Evolutionary conservation across 148 eudicot species (phyloP).

Genomic region (Pouteria glomerata): DNA sequence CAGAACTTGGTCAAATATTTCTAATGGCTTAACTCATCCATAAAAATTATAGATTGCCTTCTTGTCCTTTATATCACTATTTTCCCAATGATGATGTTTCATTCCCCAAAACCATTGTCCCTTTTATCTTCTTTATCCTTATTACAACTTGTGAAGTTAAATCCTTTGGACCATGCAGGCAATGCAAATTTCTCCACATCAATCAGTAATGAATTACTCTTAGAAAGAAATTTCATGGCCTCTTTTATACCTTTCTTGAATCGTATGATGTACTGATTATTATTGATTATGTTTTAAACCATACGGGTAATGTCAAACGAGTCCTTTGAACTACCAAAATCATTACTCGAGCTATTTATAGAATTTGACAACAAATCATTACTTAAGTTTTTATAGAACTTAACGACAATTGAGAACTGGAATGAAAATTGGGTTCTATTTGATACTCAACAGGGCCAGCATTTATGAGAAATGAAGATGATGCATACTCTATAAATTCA

Average conservation of each 20-base stretch:
- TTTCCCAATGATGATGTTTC: conserved; percentile 40
- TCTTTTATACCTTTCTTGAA: conserved; percentile 42
- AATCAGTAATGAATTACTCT: conserved; percentile 14
- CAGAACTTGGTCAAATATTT: conserved; percentile 25
- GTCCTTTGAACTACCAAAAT: neutral
- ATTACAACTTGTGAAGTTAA: conserved; percentile 8
- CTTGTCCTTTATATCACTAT: conserved; percentile 28
- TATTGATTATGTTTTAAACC: conserved; percentile 19
- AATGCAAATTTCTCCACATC: conserved; percentile 24
- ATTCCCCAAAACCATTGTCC: conserved; percentile 28
- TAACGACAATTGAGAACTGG: conserved; percentile 6
- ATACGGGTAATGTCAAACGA: neutral
- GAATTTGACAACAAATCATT: neutral
- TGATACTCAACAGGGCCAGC: neutral
- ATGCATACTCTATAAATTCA: neutral
- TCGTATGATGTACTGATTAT: conserved; percentile 28
- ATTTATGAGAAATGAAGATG: neutral
- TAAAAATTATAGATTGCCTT: conserved; percentile 32
- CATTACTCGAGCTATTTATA: conserved; percentile 5
- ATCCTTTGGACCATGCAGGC: conserved; percentile 19
- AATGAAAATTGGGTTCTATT: conserved; percentile 13
- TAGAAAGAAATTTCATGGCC: conserved; percentile 38
- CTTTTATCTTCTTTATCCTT: conserved; percentile 27
- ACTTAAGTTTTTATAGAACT: conserved; percentile 4
- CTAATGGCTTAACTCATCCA: conserved; percentile 29